These are phyloP conservation scores for Ogataea pilisensis DNA, from an alignment of 805 yeast genomes.

Conservation along the genomic window DNA sequence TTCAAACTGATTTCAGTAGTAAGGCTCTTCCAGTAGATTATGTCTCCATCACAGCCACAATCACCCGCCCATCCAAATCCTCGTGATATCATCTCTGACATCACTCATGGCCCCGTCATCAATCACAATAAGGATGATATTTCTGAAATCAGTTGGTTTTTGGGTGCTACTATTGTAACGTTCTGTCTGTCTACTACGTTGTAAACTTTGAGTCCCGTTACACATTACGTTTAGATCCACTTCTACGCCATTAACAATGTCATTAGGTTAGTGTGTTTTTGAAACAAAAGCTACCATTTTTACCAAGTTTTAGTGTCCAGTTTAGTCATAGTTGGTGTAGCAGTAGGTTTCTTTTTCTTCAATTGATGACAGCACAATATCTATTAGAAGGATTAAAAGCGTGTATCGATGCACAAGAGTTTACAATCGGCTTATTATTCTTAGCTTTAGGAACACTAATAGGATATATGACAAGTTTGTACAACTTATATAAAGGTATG, in stretches of 20 bases:
- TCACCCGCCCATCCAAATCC: too few relatives aligned
- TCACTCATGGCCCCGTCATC: too few relatives aligned
- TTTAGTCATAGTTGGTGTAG: conserved; percentile 52
- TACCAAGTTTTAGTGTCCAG: conserved; percentile 48
- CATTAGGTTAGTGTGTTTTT: conserved; percentile 44
- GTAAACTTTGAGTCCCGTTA: conserved; percentile 57
- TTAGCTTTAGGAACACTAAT: conserved; percentile 46
- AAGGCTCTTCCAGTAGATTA: too few relatives aligned
- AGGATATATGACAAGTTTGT: conserved; percentile 54
- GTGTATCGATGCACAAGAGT: background rate
- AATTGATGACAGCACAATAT: background rate
- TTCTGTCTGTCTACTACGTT: too few relatives aligned
- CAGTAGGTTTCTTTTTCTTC: conserved; percentile 35
- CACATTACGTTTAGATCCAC: conserved; percentile 66
- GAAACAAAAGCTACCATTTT: conserved; percentile 40
- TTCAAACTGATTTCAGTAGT: too few relatives aligned
- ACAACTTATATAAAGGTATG: conserved; percentile 42
- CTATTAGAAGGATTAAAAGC: background rate
- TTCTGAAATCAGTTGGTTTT: too few relatives aligned
- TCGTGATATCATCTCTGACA: too few relatives aligned
- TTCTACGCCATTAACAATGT: conserved; percentile 58
- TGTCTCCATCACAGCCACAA: too few relatives aligned
- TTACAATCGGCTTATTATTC: conserved; percentile 35
- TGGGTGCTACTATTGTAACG: too few relatives aligned
- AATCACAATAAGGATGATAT: too few relatives aligned